Conservation (phyloP, 2,329 filamentous ascomycete genomes). For the Botrytis hyacinthi region DNA sequence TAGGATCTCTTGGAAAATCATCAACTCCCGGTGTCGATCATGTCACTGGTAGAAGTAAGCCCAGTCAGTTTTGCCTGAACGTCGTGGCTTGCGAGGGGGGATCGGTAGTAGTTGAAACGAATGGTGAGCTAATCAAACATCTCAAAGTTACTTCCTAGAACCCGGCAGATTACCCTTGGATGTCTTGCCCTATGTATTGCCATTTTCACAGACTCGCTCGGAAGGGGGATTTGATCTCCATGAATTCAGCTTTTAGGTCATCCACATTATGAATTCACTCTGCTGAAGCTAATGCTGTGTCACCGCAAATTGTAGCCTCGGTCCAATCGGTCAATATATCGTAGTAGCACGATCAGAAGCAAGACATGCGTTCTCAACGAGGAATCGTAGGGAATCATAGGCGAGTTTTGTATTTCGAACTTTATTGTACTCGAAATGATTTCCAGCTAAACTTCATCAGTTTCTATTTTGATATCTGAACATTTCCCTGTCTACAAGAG, state of each 20-base stretch:
- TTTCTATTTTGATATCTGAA: neutral
- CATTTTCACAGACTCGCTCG: neutral
- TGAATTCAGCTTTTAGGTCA: slow-evolving; percentile 16
- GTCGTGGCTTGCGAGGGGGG: slow-evolving; percentile 14
- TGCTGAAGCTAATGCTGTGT: slow-evolving; percentile 20
- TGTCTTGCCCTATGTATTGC: slow-evolving; percentile 18
- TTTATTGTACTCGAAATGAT: neutral
- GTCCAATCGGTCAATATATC: neutral
- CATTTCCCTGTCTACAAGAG: neutral
- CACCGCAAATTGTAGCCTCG: slow-evolving; percentile 6
- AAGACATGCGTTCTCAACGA: slow-evolving; percentile 11
- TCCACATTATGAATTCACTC: slow-evolving; percentile 14
- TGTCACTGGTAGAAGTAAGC: slow-evolving; percentile 12
- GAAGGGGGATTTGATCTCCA: slow-evolving; percentile 7
- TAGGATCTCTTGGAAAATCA: slow-evolving; percentile 4
- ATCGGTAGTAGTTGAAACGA: slow-evolving; percentile 19
- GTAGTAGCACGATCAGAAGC: slow-evolving; percentile 6
- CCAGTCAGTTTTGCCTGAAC: slow-evolving; percentile 17
- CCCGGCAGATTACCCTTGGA: slow-evolving; percentile 1
- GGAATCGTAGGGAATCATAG: neutral
- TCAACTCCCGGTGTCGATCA: slow-evolving; percentile 23
- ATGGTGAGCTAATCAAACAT: slow-evolving; percentile 12
- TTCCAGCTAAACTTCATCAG: neutral
- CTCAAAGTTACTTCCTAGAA: neutral
- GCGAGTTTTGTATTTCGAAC: too few relatives aligned